A percentile compares a stretch with the other conserved stretches of the same genome.
Evolutionary conservation across 1,284 basidiomycete species (phyloP).

Genomic region (Chalciporus sp.): DNA sequence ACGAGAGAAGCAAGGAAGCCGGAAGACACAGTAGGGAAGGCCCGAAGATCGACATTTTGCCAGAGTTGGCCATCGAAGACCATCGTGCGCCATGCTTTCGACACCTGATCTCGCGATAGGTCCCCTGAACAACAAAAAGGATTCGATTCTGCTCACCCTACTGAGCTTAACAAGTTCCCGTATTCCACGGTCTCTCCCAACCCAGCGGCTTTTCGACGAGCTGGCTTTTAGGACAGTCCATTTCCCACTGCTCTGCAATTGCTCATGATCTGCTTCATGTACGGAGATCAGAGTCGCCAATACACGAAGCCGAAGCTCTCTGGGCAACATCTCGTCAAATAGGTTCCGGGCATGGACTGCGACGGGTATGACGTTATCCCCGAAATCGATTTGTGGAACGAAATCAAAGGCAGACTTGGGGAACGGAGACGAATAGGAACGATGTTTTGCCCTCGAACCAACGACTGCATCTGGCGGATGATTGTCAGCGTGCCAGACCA

Average conservation of each 20-base stretch:
- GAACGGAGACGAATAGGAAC: constrained; percentile 64
- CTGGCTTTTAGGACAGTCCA: constrained; percentile 63
- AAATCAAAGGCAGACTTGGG: constrained; percentile 61
- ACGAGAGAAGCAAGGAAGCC: constrained; percentile 53
- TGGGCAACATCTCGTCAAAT: constrained; percentile 72
- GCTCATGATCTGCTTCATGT: constrained; percentile 56
- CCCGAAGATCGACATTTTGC: constrained; percentile 61
- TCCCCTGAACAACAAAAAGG: constrained; percentile 17
- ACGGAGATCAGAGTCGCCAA: constrained; percentile 55
- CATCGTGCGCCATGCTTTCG: constrained; percentile 75
- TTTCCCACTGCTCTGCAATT: constrained; percentile 41
- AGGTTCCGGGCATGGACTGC: constrained; percentile 49
- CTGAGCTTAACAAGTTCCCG: constrained; percentile 80
- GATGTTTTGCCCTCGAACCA: constrained; percentile 49
- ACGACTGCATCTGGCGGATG: constrained; percentile 16
- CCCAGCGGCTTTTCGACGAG: constrained; percentile 63
- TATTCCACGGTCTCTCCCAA: constrained; percentile 70
- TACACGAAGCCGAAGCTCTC: constrained; percentile 73
- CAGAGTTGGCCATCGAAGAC: constrained; percentile 90
- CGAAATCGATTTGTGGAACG: constrained; percentile 43
- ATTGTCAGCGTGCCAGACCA: constrained; percentile 16
- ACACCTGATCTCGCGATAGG: constrained; percentile 60
- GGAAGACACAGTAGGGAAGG: constrained; percentile 59
- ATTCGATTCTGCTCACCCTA: constrained; percentile 56
- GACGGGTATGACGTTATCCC: constrained; percentile 53